Percentiles rank a stretch among this genome's conserved stretches.
These are phyloP conservation scores for Camellia japonica DNA, from an alignment of 148 eudicot genomes.

Conservation along the genomic window DNA sequence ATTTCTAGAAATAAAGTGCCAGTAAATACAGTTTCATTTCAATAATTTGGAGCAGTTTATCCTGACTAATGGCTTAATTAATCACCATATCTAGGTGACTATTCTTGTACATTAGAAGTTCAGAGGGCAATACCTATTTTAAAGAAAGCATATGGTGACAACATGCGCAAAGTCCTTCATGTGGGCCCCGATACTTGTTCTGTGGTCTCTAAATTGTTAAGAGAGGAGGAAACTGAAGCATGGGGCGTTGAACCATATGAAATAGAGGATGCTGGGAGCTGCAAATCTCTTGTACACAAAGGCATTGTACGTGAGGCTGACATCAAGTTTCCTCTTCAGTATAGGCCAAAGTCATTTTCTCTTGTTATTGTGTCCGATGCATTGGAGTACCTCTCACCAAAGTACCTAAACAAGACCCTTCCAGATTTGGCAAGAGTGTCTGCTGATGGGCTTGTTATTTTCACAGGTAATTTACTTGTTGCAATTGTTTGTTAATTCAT, in stretches of 20 bases:
- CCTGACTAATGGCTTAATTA: neutral
- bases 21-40: neutral
- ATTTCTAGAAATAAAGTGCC: neutral
- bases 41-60: neutral
- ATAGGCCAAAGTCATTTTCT: slow-evolving; percentile 43
- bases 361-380: slow-evolving; percentile 51
- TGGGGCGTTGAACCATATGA: slow-evolving; percentile 59
- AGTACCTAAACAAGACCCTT: slow-evolving; percentile 48
- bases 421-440: slow-evolving; percentile 49
- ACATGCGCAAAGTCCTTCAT: slow-evolving; percentile 47
- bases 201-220: slow-evolving; percentile 35
- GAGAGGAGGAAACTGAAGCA: slow-evolving; percentile 43
- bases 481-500: neutral
- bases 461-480: slow-evolving; percentile 32
- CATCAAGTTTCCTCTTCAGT: slow-evolving; percentile 45
- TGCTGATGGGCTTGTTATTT: slow-evolving; percentile 38
- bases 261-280: slow-evolving; percentile 39
- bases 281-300: slow-evolving; percentile 39
- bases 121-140: slow-evolving; percentile 37
- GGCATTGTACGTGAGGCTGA: slow-evolving; percentile 52
- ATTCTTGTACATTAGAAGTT: slow-evolving; percentile 42
- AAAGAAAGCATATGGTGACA: slow-evolving; percentile 47
- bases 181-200: slow-evolving; percentile 53
- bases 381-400: slow-evolving; percentile 48
- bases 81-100: slow-evolving; percentile 33